phyloP scores from a whole-genome alignment of 73 alveolate genomes.

The Paramecium octaurelia region DNA sequence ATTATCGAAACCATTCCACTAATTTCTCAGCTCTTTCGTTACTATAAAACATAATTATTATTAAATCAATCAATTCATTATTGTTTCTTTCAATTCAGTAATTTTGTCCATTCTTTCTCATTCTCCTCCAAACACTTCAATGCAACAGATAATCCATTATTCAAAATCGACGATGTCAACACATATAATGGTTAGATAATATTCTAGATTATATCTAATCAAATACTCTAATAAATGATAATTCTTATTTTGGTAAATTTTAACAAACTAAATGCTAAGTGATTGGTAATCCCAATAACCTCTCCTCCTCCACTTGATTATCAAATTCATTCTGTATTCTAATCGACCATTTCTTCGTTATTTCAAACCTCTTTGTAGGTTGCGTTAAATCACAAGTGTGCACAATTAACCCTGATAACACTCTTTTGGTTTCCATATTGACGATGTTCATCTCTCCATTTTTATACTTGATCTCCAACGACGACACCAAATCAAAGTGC shows the following conservation, averaged over 20 bases:
- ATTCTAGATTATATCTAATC: background rate
- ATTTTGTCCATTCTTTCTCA: constrained; percentile 23
- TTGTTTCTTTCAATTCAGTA: background rate
- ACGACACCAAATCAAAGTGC: constrained; percentile 37
- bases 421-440: background rate
- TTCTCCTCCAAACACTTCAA: background rate
- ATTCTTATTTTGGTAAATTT: constrained; percentile 23
- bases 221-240: constrained; percentile 38
- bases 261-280: constrained; percentile 52
- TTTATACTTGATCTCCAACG: constrained; percentile 42
- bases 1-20: background rate
- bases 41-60: background rate
- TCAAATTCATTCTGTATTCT: constrained; percentile 57
- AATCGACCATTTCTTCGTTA: constrained; percentile 49
- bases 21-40: background rate
- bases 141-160: background rate
- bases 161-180: background rate
- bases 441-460: background rate
- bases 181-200: background rate
- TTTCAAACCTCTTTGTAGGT: constrained; percentile 51
- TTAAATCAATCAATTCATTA: background rate
- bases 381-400: constrained; percentile 52
- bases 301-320: constrained; percentile 54
- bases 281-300: constrained; percentile 41
- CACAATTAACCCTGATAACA: constrained; percentile 45